Base-by-base conservation (phyloP, 2,329 filamentous ascomycete genomes). In the Amauroascus niger region DNA sequence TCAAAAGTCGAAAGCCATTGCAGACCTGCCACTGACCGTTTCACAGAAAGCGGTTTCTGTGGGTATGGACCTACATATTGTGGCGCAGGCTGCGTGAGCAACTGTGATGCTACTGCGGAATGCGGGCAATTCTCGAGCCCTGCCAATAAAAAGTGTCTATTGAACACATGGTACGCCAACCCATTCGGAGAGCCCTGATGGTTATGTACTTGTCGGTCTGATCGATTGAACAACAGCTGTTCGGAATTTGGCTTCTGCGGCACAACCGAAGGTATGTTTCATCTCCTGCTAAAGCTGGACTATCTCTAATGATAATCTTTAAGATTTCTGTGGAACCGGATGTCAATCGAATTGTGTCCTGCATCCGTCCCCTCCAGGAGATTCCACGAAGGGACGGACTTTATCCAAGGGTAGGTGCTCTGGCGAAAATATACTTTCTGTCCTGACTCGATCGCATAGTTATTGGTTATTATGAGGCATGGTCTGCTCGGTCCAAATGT, bases 381-480 rank as follows among this genome's bases (percentile, higher is more conserved):
- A 9, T 4, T 30, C 26, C 9, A 4, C 26, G 5, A 30, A 30
- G 26, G 14, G 24, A 24, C 9, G 13, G 33, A 11, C 5, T 3
- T 26, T 16, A 24, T 5, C 18, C 40, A 26, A 11, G 3, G 8
- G 18, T 43, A 26, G 9, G 32, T 16, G 14, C 1, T 8, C 14
- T 6, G 11, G n/a, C 2, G 11, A 51, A 26, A n/a, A 49, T 30
- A 30, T 20, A n/a, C 32, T 54, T 33, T 1, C 26, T 13, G 40
- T 48, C 48, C 39, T 55, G 20, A 56, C 55, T 20, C 5, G 24
- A 20, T 26, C 24, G 24, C 24, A 22, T 20, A 3, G 24, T 26
- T 2, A 63, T 71, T 14, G 69, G 69, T 1, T 71, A 71, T 51
- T 71, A 69, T 54, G 65, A 70, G 55, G 26, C 52, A 3, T 71